phyloP scores from a whole-genome alignment of 179 eudicot genomes.

The Patellifolia procumbens region DNA sequence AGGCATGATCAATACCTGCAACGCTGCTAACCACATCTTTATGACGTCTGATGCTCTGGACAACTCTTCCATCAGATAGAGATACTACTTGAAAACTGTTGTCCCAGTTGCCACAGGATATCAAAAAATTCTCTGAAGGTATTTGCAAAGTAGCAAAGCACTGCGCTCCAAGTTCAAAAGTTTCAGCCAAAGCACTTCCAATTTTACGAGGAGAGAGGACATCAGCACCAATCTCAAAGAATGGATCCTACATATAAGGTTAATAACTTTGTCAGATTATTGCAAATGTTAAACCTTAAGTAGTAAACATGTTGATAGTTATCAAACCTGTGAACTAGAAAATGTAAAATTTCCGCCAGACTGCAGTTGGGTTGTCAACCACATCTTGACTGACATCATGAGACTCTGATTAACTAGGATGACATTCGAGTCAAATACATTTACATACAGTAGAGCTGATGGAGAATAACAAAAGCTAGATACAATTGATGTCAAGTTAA shows the following conservation, averaged over 20 bases:
- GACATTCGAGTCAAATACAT: constrained; percentile 64
- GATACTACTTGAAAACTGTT: constrained; percentile 93
- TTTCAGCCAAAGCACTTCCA: constrained; percentile 91
- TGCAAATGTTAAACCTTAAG: background rate
- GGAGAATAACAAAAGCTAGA: constrained; percentile 53
- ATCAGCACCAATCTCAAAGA: constrained; percentile 90
- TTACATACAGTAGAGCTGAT: constrained; percentile 65
- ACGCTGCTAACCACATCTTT: constrained; percentile 96
- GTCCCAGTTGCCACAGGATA: constrained; percentile 98
- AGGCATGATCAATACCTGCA: constrained; percentile 58
- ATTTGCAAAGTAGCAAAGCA: constrained; percentile 84
- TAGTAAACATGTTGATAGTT: constrained; percentile 20
- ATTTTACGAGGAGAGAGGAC: constrained; percentile 80
- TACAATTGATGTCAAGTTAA: constrained; percentile 74
- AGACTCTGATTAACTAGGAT: constrained; percentile 71
- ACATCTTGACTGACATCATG: constrained; percentile 80
- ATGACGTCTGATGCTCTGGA: constrained; percentile 94
- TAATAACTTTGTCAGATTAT: constrained; percentile 11
- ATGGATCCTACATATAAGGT: constrained; percentile 71
- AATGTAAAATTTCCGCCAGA: constrained; percentile 97
- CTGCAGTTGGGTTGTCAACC: constrained; percentile 96
- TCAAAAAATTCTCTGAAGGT: constrained; percentile 74
- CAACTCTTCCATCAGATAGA: constrained; percentile 84
- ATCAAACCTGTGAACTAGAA: constrained; percentile 86
- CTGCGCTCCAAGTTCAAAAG: constrained; percentile 78